Percentiles rank a stretch among this genome's conserved stretches.
phyloP scores from a whole-genome alignment of 2,329 filamentous ascomycete genomes.

The Xylariaceae sp. region DNA sequence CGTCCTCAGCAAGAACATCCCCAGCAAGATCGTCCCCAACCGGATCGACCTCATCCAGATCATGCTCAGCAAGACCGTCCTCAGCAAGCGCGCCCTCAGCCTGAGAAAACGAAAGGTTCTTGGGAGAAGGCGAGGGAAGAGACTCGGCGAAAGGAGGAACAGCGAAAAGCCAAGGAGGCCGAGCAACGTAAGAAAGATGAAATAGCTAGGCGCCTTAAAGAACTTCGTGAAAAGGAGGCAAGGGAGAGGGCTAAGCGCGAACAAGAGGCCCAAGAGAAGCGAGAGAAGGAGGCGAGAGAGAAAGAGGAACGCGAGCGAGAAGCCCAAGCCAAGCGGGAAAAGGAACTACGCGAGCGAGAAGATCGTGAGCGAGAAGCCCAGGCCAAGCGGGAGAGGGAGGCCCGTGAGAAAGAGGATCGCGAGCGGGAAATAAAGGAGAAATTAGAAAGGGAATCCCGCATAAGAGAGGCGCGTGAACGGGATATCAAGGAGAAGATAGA shows the following conservation, averaged over 20 bases:
- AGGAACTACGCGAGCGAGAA: slow-evolving; percentile 20
- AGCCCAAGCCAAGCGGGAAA: slow-evolving; percentile 27
- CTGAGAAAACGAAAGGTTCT: slow-evolving; percentile 40
- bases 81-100: slow-evolving; percentile 26
- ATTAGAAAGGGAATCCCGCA: slow-evolving; percentile 29
- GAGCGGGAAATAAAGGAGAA: slow-evolving; percentile 31
- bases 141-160: slow-evolving; percentile 58
- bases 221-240: slow-evolving; percentile 51
- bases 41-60: neutral
- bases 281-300: slow-evolving; percentile 36
- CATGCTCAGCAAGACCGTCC: slow-evolving; percentile 3
- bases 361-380: too few relatives aligned
- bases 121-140: slow-evolving; percentile 70
- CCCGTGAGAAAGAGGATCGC: slow-evolving; percentile 32
- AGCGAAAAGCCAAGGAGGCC: slow-evolving; percentile 57
- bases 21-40: neutral
- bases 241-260: slow-evolving; percentile 33
- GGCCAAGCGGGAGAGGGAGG: too few relatives aligned
- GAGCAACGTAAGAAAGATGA: slow-evolving; percentile 58
- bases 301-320: slow-evolving; percentile 31
- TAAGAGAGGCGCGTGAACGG: slow-evolving; percentile 34
- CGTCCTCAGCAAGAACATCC: slow-evolving; percentile 1
- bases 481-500: slow-evolving; percentile 33
- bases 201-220: slow-evolving; percentile 48
- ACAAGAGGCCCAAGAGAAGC: slow-evolving; percentile 35